Evolutionary conservation across 208 protist genomes (phyloP).

Genomic region (Novymonas esmeraldas): DNA sequence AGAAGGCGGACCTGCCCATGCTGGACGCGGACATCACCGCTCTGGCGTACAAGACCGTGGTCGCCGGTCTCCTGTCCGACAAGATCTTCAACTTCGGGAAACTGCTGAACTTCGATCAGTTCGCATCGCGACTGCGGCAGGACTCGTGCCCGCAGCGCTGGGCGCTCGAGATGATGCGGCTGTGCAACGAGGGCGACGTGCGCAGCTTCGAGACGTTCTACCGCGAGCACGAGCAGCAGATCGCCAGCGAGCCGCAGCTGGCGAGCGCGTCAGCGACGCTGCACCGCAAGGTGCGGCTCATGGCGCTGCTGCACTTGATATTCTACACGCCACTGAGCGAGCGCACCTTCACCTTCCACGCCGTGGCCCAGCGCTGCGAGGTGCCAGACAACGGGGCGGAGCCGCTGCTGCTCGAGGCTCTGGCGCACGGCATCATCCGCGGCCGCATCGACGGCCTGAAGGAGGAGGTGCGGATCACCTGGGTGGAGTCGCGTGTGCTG

Average conservation of each 20-base stretch:
- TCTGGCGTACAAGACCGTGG: slow-evolving; percentile 75
- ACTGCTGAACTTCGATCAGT: slow-evolving; percentile 71
- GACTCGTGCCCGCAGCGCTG: slow-evolving; percentile 45
- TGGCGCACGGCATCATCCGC: slow-evolving; percentile 93
- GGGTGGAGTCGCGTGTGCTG: slow-evolving; percentile 91
- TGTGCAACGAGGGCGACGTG: slow-evolving; percentile 87
- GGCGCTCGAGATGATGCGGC: slow-evolving; percentile 71
- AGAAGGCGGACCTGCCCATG: slow-evolving; percentile 81
- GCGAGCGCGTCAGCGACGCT: slow-evolving; percentile 26
- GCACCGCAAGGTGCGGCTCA: slow-evolving; percentile 87
- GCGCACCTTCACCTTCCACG: slow-evolving; percentile 83
- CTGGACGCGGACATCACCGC: slow-evolving; percentile 53
- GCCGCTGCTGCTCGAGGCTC: slow-evolving; percentile 93
- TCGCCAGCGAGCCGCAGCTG: slow-evolving; percentile 43
- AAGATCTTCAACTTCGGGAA: slow-evolving; percentile 91
- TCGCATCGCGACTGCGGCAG: slow-evolving; percentile 40
- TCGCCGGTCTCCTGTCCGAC: slow-evolving; percentile 81
- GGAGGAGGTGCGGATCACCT: slow-evolving; percentile 80
- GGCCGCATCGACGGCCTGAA: slow-evolving; percentile 94
- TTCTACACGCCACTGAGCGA: slow-evolving; percentile 94
- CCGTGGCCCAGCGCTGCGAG: slow-evolving; percentile 71
- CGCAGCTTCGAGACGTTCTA: slow-evolving; percentile 68
- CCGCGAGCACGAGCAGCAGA: slow-evolving; percentile 38
- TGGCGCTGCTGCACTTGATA: slow-evolving; percentile 95
- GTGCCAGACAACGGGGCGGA: slow-evolving; percentile 85